Conservation (phyloP, 2,329 filamentous ascomycete species). For the Alternaria alternata region DNA sequence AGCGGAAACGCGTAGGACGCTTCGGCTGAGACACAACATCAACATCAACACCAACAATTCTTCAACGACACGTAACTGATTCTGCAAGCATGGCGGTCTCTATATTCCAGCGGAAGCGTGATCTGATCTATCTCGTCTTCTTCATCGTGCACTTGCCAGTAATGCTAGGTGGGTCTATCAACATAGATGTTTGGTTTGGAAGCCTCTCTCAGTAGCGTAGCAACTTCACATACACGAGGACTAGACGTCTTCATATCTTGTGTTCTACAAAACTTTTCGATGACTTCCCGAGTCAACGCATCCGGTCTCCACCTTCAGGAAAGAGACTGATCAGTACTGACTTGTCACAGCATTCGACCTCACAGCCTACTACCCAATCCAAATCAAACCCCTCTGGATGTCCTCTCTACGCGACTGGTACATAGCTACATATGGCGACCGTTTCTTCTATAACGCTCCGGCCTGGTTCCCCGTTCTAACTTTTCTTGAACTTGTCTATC, state of each 20-base stretch:
- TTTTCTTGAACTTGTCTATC: constrained; percentile 67
- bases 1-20: constrained; percentile 1
- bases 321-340: neutral
- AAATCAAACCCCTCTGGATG: constrained; percentile 60
- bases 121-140: constrained; percentile 64
- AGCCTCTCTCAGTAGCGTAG: neutral
- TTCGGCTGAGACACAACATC: neutral
- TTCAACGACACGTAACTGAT: neutral
- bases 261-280: neutral
- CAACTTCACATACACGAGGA: neutral
- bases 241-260: neutral
- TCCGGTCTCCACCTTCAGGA: neutral
- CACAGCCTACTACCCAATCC: constrained; percentile 64
- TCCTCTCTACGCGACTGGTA: constrained; percentile 63
- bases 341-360: constrained; percentile 66
- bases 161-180: constrained; percentile 61
- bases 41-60: constrained; percentile 6
- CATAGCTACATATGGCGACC: constrained; percentile 67
- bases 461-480: constrained; percentile 67
- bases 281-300: neutral
- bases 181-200: neutral
- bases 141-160: constrained; percentile 69
- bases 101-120: constrained; percentile 53
- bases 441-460: constrained; percentile 68
- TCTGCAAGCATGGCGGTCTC: constrained; percentile 32